phyloP scores from a whole-genome alignment of 805 yeast genomes.

The Barnettozyma pratensis region DNA sequence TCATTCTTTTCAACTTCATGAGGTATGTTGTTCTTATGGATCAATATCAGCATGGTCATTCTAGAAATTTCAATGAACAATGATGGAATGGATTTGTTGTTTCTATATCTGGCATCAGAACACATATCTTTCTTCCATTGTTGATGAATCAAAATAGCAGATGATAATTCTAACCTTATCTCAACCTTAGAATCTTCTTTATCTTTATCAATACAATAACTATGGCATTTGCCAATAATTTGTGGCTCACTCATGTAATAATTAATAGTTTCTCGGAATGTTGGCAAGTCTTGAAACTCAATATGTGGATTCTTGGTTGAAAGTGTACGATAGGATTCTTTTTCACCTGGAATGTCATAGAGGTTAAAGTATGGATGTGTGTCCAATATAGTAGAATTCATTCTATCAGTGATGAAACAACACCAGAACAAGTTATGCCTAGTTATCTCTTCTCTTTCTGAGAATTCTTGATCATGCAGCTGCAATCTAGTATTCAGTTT shows the following conservation, averaged over 20 bases:
- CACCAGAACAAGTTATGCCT: background rate
- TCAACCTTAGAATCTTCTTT: background rate
- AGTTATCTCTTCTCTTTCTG: background rate
- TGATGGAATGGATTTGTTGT: background rate
- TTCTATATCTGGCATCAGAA: background rate
- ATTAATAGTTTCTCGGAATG: background rate
- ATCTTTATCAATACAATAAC: too few species aligned
- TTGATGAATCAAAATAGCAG: background rate
- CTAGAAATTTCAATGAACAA: background rate
- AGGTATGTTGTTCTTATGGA: background rate
- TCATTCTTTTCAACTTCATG: background rate
- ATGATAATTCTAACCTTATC: background rate
- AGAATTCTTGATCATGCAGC: background rate
- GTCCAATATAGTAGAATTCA: background rate
- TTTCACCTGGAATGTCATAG: background rate
- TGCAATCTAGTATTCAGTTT: background rate
- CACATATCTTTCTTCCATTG: background rate
- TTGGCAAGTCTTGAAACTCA: background rate
- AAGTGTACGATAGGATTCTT: background rate
- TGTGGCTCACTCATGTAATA: background rate
- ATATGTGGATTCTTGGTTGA: background rate
- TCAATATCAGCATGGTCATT: background rate
- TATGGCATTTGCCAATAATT: background rate
- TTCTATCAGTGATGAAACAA: background rate
- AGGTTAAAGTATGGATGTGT: background rate